Evolutionary conservation across 352 stramenopile genomes (phyloP), one percentile per base, ranked within the genome.

Genomic region (Pythium grandisporangium): DNA sequence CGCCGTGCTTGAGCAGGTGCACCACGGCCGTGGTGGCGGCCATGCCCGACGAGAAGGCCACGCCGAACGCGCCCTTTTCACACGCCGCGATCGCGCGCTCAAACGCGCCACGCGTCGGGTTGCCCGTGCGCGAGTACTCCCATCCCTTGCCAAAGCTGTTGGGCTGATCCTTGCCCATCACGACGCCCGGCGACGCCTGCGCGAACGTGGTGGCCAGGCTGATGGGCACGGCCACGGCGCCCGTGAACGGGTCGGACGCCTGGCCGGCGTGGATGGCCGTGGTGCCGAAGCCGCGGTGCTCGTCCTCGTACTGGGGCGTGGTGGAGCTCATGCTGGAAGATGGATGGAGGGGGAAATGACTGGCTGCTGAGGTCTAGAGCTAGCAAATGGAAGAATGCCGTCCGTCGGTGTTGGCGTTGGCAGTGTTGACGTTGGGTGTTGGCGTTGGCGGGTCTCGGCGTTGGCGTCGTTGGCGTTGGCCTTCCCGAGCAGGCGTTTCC

Each of bases 91-190:
- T 78, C n/a, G 87, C 77, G 34, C 71, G 84, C 63, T 99, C 95
- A 12, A 99, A 74, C 8, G 97, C 79, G 40, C 94, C 80, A 30
- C 73, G 95, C 19, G 93, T 98, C n/a, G 93, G 95, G 66, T 98
- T 98, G 56, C 83, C 95, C 40, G 96, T 79, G 41, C 93, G 84
- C 58, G 84, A 95, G 71, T 97, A 98, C 50, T 90, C 88, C 73
- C 82, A 97, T 40, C 97, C 96, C 58, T 97, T 97, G 40, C 95
- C 95, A 48, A 78, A 98, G 56, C 70, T 97, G 72, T 66, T 96
- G 45, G 61, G 55, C 37, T 95, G 80, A 22, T 68, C 55, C 16
- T 70, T 69, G 60, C 78, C 76, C 45, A 81, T 58, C 30, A 92
- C 80, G 32, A 93, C 71, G 45, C 75, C 75, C 0, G 72, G 75